A percentile compares a stretch with the other conserved stretches of the same genome.
These are phyloP conservation scores for Craterostigma plantagineum DNA, from an alignment of 257 asterid genomes.

Conservation along the genomic window DNA sequence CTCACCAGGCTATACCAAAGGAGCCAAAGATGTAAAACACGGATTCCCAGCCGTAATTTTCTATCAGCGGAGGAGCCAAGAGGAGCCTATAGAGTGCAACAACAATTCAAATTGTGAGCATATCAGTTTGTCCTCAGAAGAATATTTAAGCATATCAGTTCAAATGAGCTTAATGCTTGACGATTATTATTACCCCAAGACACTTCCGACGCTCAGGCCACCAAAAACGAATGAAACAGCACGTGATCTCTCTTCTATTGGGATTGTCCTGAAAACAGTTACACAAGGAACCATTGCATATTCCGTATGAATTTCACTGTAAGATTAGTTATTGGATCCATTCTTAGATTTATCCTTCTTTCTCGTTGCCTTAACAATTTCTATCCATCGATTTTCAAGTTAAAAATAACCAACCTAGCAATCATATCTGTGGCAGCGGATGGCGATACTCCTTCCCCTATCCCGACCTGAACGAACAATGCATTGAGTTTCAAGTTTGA, in stretches of 20 bases:
- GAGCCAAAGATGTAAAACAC: constrained; percentile 76
- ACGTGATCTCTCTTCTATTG: constrained; percentile 84
- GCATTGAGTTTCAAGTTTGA: constrained; percentile 9
- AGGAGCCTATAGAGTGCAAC: constrained; percentile 58
- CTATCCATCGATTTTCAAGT: constrained; percentile 6
- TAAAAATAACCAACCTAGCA: constrained; percentile 46
- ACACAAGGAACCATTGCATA: no score
- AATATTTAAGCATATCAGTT: neutral
- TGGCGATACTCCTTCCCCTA: constrained; percentile 99
- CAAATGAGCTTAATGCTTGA: neutral
- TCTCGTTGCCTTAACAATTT: neutral
- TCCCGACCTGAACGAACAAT: constrained; percentile 53
- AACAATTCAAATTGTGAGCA: neutral
- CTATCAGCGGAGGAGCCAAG: constrained; percentile 81
- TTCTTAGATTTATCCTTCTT: constrained; percentile 3
- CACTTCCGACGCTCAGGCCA: constrained; percentile 96
- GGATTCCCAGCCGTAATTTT: constrained; percentile 80
- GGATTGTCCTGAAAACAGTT: constrained; percentile 56
- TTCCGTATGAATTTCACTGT: no score
- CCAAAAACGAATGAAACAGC: constrained; percentile 96
- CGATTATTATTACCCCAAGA: constrained; percentile 43
- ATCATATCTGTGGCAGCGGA: constrained; percentile 97
- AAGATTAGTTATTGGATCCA: no score
- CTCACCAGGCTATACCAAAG: constrained; percentile 86
- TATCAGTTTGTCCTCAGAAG: constrained; percentile 2